Percentiles rank a stretch among this genome's conserved stretches.
These are phyloP conservation scores for Leavenworthia alabamica DNA, from an alignment of 345 rosid species.

Conservation along the genomic window DNA sequence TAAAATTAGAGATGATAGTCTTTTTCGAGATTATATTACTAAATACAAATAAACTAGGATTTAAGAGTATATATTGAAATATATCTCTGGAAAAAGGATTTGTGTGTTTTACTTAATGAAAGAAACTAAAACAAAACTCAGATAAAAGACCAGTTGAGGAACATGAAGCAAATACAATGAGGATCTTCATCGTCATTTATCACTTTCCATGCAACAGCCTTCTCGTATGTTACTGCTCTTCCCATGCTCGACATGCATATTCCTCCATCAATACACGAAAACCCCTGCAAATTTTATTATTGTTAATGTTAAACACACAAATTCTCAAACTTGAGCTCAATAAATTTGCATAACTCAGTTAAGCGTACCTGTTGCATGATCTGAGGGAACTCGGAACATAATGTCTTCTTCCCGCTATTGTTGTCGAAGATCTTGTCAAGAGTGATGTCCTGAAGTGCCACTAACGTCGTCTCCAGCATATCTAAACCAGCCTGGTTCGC, in stretches of 20 bases:
- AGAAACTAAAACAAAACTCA: constrained; percentile 24
- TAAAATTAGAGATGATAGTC: constrained; percentile 16
- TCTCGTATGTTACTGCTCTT: constrained; percentile 79
- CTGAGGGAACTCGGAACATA: constrained; percentile 72
- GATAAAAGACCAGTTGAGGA: constrained; percentile 91
- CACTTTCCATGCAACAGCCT: constrained; percentile 95
- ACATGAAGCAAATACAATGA: constrained; percentile 87
- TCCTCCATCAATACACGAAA: constrained; percentile 75
- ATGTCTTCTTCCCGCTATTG: constrained; percentile 51
- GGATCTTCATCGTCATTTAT: constrained; percentile 76
- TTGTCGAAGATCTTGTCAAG: constrained; percentile 72
- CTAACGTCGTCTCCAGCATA: constrained; percentile 93
- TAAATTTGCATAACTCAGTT: not conserved
- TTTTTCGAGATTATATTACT: constrained; percentile 3
- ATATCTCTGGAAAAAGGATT: constrained; percentile 7
- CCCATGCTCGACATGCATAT: constrained; percentile 96
- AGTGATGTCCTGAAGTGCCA: constrained; percentile 72
- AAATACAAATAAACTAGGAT: constrained; percentile 22
- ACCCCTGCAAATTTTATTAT: constrained; percentile 48
- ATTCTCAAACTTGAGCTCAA: not conserved
- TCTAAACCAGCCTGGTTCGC: constrained; percentile 96
- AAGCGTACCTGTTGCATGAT: constrained; percentile 72
- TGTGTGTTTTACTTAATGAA: constrained; percentile 11
- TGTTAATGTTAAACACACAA: not conserved
- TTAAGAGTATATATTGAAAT: constrained; percentile 17